Conservation (phyloP, 495 filamentous ascomycete species). For the Talaromyces stipitatus region DNA sequence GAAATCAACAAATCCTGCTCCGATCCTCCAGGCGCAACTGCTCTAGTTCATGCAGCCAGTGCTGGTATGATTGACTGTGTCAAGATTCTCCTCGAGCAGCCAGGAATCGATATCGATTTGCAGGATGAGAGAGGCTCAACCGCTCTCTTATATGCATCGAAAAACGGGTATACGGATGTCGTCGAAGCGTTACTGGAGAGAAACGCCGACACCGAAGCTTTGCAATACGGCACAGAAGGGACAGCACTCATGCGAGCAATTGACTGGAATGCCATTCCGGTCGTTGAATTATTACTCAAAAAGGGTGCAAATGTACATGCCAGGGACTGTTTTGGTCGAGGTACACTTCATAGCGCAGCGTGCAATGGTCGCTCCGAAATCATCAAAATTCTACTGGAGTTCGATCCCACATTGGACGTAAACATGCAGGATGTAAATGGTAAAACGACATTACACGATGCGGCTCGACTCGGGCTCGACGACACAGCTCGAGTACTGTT, state of each 20-base stretch:
- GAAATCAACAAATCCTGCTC: neutral
- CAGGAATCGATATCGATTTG: neutral
- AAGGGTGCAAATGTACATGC: neutral
- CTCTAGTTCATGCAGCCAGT: neutral
- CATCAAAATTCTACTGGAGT: constrained; percentile 1
- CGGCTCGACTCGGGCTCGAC: constrained; percentile 7
- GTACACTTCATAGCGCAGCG: constrained; percentile 1
- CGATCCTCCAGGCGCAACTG: neutral
- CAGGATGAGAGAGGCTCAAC: neutral
- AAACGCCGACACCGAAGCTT: neutral
- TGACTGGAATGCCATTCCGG: neutral
- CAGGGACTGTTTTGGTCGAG: neutral
- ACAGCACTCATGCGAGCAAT: neutral
- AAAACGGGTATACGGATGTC: neutral
- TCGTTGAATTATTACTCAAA: neutral
- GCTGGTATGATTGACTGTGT: neutral
- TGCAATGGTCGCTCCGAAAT: neutral
- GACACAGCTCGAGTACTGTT: constrained; percentile 10
- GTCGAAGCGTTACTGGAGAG: neutral
- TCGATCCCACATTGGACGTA: neutral
- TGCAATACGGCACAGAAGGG: neutral
- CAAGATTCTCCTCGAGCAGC: neutral
- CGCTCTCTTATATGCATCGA: neutral
- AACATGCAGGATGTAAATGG: constrained; percentile 5
- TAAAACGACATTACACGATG: constrained; percentile 12